Evolutionary conservation across 345 rosid species (phyloP).

Genomic region (Populus deltoides): DNA sequence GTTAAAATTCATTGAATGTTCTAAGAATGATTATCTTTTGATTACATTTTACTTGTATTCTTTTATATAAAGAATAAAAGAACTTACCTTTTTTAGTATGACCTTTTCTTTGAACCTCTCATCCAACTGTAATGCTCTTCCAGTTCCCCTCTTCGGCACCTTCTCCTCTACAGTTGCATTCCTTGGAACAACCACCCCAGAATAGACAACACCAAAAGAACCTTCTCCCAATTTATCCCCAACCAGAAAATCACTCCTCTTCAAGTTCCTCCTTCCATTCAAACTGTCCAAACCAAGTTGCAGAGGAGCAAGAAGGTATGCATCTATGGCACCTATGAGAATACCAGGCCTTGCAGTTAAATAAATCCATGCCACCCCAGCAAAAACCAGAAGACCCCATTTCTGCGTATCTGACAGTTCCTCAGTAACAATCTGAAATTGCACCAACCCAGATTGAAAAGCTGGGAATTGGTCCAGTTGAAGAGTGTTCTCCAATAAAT

Average conservation of each 20-base stretch:
- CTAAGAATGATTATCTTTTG: background rate
- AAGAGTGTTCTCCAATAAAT: constrained; percentile 21
- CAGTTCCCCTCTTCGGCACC: constrained; percentile 42
- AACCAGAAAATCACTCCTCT: constrained; percentile 64
- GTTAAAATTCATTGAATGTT: background rate
- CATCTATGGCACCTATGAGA: constrained; percentile 83
- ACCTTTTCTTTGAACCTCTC: constrained; percentile 63
- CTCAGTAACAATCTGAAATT: constrained; percentile 40
- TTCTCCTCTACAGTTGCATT: constrained; percentile 32
- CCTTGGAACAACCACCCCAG: constrained; percentile 72
- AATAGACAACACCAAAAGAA: constrained; percentile 83
- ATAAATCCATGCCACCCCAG: constrained; percentile 71
- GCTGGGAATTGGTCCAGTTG: constrained; percentile 39
- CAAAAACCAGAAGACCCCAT: constrained; percentile 54
- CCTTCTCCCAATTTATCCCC: constrained; percentile 88
- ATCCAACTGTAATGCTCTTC: constrained; percentile 37
- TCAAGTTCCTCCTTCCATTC: constrained; percentile 67
- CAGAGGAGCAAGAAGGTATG: constrained; percentile 82
- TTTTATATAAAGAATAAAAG: background rate
- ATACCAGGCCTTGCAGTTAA: constrained; percentile 92
- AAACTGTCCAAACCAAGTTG: constrained; percentile 66
- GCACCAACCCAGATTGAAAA: constrained; percentile 42
- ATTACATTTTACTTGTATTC: too few species aligned
- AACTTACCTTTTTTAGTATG: constrained; percentile 69
- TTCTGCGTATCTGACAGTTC: constrained; percentile 54